These are phyloP conservation scores for Syzygium grande DNA, from an alignment of 345 rosid species.

Conservation along the genomic window DNA sequence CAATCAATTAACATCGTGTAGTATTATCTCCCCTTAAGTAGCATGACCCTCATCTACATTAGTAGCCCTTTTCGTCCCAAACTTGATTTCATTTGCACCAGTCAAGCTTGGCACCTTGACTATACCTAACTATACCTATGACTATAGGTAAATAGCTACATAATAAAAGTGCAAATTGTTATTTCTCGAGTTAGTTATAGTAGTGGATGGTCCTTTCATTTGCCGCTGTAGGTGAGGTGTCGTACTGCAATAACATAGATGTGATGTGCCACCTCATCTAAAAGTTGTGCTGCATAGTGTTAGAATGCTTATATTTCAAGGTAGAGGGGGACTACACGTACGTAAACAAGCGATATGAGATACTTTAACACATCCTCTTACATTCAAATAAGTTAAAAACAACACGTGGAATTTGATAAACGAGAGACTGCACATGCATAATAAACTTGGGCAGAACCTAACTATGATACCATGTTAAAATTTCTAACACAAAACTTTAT, in stretches of 20 bases:
- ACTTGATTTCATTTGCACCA: background rate
- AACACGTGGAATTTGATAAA: no score
- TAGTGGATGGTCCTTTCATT: background rate
- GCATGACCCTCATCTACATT: background rate
- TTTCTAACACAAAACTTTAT: background rate
- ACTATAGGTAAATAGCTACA: background rate
- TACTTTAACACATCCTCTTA: background rate
- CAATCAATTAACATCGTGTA: background rate
- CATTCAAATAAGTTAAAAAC: background rate
- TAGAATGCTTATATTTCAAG: background rate
- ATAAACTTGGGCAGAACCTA: background rate
- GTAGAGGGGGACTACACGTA: background rate
- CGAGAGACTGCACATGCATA: fast-evolving
- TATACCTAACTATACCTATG: background rate
- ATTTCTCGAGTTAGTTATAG: background rate
- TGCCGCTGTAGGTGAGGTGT: background rate
- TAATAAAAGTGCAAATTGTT: background rate
- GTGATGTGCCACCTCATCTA: background rate
- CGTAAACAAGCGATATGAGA: fast-evolving
- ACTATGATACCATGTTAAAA: background rate
- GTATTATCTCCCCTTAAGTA: background rate
- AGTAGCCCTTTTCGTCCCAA: background rate
- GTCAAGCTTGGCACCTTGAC: background rate
- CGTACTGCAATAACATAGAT: background rate
- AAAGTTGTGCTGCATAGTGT: background rate